Evolutionary conservation across 768 basidiomycete genomes (phyloP), one percentile per base, ranked within the genome.

Genomic region (Naganishia vishniacii): DNA sequence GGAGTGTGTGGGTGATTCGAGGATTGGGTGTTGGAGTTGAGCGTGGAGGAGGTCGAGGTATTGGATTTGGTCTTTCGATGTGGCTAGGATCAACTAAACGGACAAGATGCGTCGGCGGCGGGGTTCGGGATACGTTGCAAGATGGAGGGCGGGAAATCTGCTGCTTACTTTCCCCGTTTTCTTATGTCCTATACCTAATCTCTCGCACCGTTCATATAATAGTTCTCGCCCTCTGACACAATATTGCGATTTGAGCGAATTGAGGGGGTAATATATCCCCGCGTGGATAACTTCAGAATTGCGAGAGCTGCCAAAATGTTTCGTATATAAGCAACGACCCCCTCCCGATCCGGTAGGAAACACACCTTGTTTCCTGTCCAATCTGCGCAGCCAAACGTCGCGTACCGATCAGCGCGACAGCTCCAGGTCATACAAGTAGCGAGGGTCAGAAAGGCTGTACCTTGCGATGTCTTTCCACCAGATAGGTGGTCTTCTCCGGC

Each of bases 201-300:
- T 64, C 45, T 81, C 67, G 78, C 91, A 95, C 56, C 84, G 84
- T 25, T 85, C 80, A 71, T 97, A 97, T 67, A 97, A 81, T 68
- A 95, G 78, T 59, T 88, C 81, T 29, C 94, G 83, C 3, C 94
- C 94, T 42, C 89, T 85, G 29, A 94, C 81, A 73, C 92, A 97
- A 28, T 95, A 80, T 20, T 80, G 82, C 12, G 89, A 91, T 78
- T 97, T 97, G 66, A 92, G 79, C 1, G 91, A 94, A 25, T 84
- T 78, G 2, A 82, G 77, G 0, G 91, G 90, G 72, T 94, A 94
- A 72, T 71, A 71, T 18, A 69, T 67, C 41, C 71, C 61, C 23
- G 89, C 86, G 79, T 97, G 93, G 28, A 97, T 88, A 25, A 98
- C 93, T 72, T 95, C 93, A 0, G 91, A 93, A 75, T 94, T 95